phyloP scores from a whole-genome alignment of 139 green algal genomes.

The Coccomyxa sp. region DNA sequence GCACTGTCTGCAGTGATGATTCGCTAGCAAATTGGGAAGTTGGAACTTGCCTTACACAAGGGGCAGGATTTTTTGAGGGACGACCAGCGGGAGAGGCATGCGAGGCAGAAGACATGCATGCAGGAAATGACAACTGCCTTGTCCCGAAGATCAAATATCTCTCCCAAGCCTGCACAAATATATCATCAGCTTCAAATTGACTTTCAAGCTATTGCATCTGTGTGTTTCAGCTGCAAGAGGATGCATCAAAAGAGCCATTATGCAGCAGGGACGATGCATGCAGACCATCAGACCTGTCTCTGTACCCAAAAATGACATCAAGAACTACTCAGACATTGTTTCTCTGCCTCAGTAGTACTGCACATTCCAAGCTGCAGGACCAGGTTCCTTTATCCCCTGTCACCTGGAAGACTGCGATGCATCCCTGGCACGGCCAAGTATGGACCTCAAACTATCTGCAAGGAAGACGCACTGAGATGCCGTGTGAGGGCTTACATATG shows the following conservation, averaged over 20 bases:
- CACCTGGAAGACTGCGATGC: too few relatives aligned
- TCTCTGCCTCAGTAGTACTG: too few relatives aligned
- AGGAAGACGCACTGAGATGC: neutral
- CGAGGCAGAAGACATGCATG: constrained; percentile 26
- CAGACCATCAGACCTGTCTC: too few relatives aligned
- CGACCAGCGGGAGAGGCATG: constrained; percentile 13
- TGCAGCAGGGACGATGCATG: neutral
- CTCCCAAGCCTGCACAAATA: constrained; percentile 6
- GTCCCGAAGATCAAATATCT: neutral
- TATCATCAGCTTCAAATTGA: neutral
- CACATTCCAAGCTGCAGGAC: too few relatives aligned
- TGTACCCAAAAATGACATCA: too few relatives aligned
- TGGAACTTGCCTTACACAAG: constrained; percentile 15
- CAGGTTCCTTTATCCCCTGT: too few relatives aligned
- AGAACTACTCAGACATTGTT: too few relatives aligned
- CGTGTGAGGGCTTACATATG: neutral
- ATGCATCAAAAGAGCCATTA: neutral
- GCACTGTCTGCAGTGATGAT: too few relatives aligned
- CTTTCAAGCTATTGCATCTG: too few relatives aligned
- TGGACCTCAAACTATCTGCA: neutral
- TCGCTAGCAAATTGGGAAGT: too few relatives aligned
- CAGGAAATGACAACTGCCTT: constrained; percentile 14
- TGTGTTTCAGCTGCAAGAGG: neutral
- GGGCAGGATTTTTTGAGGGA: constrained; percentile 12
- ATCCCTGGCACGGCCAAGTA: too few relatives aligned